These are phyloP conservation scores for Citrus cavaleriei DNA, from an alignment of 345 rosid species.

Conservation along the genomic window DNA sequence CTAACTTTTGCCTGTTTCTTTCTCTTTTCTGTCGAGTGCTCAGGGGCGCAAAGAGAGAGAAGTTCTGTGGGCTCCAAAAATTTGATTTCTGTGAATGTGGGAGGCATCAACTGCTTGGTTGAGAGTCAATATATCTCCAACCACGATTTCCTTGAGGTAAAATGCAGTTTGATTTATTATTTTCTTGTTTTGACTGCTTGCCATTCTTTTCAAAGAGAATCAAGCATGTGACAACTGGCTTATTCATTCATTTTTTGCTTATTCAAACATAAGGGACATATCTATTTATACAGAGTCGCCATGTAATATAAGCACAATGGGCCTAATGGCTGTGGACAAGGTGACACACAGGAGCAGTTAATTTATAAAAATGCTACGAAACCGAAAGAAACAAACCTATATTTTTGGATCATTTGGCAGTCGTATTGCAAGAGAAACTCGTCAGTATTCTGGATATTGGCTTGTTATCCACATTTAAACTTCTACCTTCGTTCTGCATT, in stretches of 20 bases:
- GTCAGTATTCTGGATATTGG: background rate
- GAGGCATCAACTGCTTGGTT: slow-evolving; percentile 55
- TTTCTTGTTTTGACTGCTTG: background rate
- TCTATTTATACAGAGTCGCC: background rate
- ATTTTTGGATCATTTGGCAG: too few relatives aligned
- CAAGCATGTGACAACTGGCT: background rate
- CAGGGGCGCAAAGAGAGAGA: slow-evolving; percentile 34
- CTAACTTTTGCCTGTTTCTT: background rate
- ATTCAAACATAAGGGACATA: background rate
- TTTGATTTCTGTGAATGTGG: slow-evolving; percentile 47
- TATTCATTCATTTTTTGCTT: background rate
- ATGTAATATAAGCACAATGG: background rate
- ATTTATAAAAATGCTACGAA: background rate
- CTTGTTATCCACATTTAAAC: background rate
- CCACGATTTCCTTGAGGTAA: slow-evolving; percentile 78
- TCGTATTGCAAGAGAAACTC: background rate
- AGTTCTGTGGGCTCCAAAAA: slow-evolving; percentile 20
- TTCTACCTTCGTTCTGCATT: background rate
- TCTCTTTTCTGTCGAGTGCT: background rate
- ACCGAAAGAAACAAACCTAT: too few relatives aligned
- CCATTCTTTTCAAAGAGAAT: background rate
- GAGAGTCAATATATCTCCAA: slow-evolving; percentile 81
- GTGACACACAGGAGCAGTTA: background rate
- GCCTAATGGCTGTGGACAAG: background rate
- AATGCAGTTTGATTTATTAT: background rate